Percentiles rank a stretch among this genome's conserved stretches.
Conservation (phyloP, 805 yeast species). For the Vanderwaltozyma verrucispora region DNA sequence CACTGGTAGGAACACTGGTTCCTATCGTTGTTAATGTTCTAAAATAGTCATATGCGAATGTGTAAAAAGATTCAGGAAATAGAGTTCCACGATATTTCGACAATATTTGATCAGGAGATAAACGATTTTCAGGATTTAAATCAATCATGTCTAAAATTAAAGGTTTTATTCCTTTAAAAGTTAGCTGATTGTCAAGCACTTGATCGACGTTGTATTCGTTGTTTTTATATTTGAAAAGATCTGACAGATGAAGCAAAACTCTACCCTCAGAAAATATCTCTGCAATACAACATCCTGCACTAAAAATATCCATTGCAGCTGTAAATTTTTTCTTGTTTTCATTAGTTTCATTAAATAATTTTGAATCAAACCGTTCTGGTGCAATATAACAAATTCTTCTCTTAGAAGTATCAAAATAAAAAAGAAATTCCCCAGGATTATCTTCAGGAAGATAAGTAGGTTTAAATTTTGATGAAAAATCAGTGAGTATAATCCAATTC, state of each 20-base stretch:
- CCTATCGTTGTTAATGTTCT: conserved; percentile 27
- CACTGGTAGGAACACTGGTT: conserved; percentile 15
- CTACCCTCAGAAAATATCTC: conserved; percentile 82
- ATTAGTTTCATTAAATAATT: conserved; percentile 7
- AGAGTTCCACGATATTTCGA: conserved; percentile 36
- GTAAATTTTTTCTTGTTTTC: conserved; percentile 30
- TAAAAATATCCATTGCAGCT: conserved; percentile 69
- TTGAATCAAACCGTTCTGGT: conserved; percentile 68
- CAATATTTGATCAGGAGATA: conserved; percentile 45
- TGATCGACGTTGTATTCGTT: conserved; percentile 50
- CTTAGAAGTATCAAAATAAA: conserved; percentile 84
- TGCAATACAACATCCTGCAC: conserved; percentile 81
- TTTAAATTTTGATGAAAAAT: conserved; percentile 67
- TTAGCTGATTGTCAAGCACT: conserved; percentile 31
- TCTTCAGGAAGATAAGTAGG: conserved; percentile 84
- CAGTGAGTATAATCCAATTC: conserved; percentile 77
- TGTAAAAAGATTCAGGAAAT: conserved; percentile 63
- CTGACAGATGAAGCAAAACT: conserved; percentile 78
- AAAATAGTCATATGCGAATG: conserved; percentile 61
- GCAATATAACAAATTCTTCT: conserved; percentile 86
- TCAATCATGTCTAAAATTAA: conserved; percentile 55
- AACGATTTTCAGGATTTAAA: conserved; percentile 51
- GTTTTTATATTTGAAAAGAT: conserved; percentile 70
- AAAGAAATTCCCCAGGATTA: conserved; percentile 85
- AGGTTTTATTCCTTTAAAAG: conserved; percentile 38